Conservation (phyloP, 495 filamentous ascomycete species). For the Cetradonia linearis region DNA sequence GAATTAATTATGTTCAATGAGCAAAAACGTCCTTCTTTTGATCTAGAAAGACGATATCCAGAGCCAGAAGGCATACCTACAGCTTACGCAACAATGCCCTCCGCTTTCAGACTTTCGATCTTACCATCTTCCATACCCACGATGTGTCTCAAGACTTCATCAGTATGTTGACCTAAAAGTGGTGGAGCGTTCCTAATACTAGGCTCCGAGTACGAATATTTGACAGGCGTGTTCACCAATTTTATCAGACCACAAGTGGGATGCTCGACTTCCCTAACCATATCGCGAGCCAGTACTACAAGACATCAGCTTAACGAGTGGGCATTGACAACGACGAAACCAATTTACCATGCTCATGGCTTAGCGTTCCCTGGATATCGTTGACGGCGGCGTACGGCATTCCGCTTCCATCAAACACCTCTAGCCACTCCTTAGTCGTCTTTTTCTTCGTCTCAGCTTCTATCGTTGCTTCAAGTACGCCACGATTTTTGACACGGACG, state of each 20-base stretch:
- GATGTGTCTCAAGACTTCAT: constrained; percentile 64
- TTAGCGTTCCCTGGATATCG: constrained; percentile 73
- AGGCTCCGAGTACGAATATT: constrained; percentile 76
- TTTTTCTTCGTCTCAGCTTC: constrained; percentile 61
- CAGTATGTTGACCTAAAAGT: constrained; percentile 81
- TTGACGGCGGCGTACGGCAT: constrained; percentile 95
- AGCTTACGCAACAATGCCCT: constrained; percentile 56
- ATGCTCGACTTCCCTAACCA: constrained; percentile 84
- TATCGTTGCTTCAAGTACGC: constrained; percentile 64
- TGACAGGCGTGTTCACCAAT: constrained; percentile 89
- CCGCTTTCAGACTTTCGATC: constrained; percentile 51
- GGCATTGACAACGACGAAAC: not conserved
- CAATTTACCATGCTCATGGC: constrained; percentile 63
- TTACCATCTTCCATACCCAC: constrained; percentile 52
- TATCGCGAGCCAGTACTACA: constrained; percentile 64
- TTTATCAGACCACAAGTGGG: constrained; percentile 73
- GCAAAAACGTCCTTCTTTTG: no score
- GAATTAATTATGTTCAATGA: no score
- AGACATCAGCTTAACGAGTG: not conserved
- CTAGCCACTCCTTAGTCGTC: constrained; percentile 83
- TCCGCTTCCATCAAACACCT: constrained; percentile 76
- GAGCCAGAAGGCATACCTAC: not conserved
- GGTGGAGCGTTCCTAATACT: constrained; percentile 73
- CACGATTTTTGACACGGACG: constrained; percentile 68
- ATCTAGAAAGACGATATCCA: no score